Evolutionary conservation across 2,329 filamentous ascomycete species (phyloP).

Genomic region (Arthrinium phaeospermum): DNA sequence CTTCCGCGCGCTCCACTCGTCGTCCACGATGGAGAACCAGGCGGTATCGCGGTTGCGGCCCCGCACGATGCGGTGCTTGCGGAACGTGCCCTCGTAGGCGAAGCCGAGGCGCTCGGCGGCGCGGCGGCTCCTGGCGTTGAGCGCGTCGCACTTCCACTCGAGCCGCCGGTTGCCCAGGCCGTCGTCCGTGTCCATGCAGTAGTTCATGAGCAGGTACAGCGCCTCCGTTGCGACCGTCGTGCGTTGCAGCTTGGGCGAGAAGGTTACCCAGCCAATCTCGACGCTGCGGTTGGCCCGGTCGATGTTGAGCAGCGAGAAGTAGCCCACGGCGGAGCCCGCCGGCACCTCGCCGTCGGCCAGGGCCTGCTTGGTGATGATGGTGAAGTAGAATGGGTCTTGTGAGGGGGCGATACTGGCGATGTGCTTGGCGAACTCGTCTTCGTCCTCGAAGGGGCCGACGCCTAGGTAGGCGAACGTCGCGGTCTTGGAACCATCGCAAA

Average conservation of each 20-base stretch:
- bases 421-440: slow-evolving; percentile 28
- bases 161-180: slow-evolving; percentile 58
- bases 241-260: slow-evolving; percentile 54
- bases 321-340: slow-evolving; percentile 31
- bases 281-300: slow-evolving; percentile 53
- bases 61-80: slow-evolving; percentile 66
- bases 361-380: slow-evolving; percentile 31
- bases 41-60: slow-evolving; percentile 63
- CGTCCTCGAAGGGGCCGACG: slow-evolving; percentile 32
- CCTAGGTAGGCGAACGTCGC: slow-evolving; percentile 32
- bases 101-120: slow-evolving; percentile 66
- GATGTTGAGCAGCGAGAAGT: slow-evolving; percentile 48
- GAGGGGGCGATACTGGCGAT: slow-evolving; percentile 27
- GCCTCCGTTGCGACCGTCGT: slow-evolving; percentile 63
- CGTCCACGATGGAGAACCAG: slow-evolving; percentile 64
- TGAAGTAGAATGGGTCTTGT: slow-evolving; percentile 33
- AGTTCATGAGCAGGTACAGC: slow-evolving; percentile 59
- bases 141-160: slow-evolving; percentile 68
- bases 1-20: slow-evolving; percentile 60
- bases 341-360: slow-evolving; percentile 18
- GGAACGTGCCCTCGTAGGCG: slow-evolving; percentile 62
- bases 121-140: slow-evolving; percentile 58
- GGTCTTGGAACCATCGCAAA: slow-evolving; percentile 11
- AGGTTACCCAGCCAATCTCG: slow-evolving; percentile 64
- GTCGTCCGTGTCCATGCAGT: slow-evolving; percentile 54